Conservation (phyloP, 106 monocot species). For the Vanilla planifolia region DNA sequence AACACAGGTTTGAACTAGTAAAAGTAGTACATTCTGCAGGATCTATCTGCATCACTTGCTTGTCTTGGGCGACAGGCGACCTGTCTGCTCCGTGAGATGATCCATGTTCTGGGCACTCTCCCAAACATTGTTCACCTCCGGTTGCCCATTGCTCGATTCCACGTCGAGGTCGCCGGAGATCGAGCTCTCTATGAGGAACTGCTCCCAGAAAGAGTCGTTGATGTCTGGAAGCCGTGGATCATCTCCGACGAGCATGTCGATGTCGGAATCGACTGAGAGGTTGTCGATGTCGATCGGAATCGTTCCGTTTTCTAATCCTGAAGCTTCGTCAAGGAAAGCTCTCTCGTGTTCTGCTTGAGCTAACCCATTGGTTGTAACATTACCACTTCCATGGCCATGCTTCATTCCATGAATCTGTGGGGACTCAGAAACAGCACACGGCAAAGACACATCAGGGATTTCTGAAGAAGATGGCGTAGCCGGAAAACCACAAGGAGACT, state of each 20-base stretch:
- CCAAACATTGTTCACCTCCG: constrained; percentile 18
- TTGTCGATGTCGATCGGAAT: constrained; percentile 20
- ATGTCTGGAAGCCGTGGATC: constrained; percentile 49
- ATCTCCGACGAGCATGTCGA: constrained; percentile 20
- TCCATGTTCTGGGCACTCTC: constrained; percentile 35
- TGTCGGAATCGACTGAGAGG: constrained; percentile 31
- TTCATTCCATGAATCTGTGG: neutral
- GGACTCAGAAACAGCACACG: constrained; percentile 1
- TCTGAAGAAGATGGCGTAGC: constrained; percentile 6
- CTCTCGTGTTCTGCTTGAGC: too few relatives aligned
- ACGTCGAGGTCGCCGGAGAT: constrained; percentile 27
- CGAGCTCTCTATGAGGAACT: constrained; percentile 51
- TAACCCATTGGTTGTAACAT: neutral
- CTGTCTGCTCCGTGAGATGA: constrained; percentile 76
- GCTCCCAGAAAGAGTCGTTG: constrained; percentile 80
- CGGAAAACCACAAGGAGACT: constrained; percentile 1
- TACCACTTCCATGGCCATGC: neutral
- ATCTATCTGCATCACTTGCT: constrained; percentile 1
- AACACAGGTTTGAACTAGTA: too few relatives aligned
- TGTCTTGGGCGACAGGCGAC: constrained; percentile 39
- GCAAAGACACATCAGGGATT: constrained; percentile 2
- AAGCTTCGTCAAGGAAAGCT: neutral
- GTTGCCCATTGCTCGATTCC: constrained; percentile 22
- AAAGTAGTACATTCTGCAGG: too few relatives aligned
- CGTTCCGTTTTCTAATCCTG: neutral